A percentile compares a stretch with the other conserved stretches of the same genome.
These are phyloP conservation scores for Bolboschoenus planiculmis DNA, from an alignment of 176 grass and related monocot genomes.

Conservation along the genomic window DNA sequence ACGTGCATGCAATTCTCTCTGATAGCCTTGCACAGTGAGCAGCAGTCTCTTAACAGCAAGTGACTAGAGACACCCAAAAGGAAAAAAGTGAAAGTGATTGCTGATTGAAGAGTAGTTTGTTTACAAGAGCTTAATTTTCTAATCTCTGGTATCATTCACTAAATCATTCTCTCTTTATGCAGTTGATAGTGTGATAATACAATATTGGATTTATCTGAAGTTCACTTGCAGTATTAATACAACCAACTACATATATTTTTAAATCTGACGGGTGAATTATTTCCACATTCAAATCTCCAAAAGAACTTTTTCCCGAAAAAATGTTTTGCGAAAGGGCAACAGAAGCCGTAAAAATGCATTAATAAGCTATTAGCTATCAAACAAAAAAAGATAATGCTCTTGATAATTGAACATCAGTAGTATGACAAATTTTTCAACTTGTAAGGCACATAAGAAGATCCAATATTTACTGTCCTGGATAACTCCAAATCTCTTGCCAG, in stretches of 20 bases:
- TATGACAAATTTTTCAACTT: neutral
- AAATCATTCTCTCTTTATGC: neutral
- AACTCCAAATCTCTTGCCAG: no score
- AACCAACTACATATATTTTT: neutral
- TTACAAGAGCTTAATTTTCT: neutral
- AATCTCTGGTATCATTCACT: neutral
- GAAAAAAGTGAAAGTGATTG: neutral
- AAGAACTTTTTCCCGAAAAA: neutral
- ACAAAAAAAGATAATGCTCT: neutral
- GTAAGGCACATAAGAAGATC: neutral
- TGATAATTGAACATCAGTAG: neutral
- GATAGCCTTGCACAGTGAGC: neutral
- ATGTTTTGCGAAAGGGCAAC: neutral
- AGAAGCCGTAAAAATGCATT: neutral
- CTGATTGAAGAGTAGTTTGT: neutral
- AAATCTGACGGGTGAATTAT: neutral
- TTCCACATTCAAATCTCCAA: neutral
- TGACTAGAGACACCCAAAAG: neutral
- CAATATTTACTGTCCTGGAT: neutral
- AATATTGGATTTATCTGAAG: neutral
- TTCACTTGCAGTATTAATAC: neutral
- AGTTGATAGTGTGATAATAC: neutral
- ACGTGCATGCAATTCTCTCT: constrained; percentile 1
- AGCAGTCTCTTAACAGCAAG: neutral
- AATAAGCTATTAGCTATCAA: neutral